Evolutionary conservation across 2,329 filamentous ascomycete species (phyloP).

Genomic region (Aspergillus phoenicis): DNA sequence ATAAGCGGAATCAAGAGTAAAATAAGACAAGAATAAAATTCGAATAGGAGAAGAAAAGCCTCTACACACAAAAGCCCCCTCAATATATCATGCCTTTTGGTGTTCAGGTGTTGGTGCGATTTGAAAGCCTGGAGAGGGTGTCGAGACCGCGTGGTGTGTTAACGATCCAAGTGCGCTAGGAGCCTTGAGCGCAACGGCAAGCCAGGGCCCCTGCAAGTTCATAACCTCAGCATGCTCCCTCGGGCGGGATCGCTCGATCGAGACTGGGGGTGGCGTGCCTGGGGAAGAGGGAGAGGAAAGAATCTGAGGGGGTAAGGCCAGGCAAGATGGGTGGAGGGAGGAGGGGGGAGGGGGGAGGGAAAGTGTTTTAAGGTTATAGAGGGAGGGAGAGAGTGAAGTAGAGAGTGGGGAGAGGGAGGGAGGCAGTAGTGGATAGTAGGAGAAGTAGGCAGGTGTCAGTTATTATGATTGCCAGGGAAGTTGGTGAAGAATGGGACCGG

Average conservation of each 20-base stretch:
- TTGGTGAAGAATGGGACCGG: slow-evolving; percentile 14
- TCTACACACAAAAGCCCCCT: slow-evolving; percentile 24
- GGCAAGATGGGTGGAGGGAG: slow-evolving; percentile 8
- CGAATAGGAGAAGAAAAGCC: slow-evolving; percentile 19
- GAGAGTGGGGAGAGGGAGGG: slow-evolving; percentile 3
- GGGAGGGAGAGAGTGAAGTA: slow-evolving; percentile 9
- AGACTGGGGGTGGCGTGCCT: slow-evolving; percentile 15
- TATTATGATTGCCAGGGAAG: slow-evolving; percentile 3
- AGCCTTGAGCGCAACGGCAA: slow-evolving; percentile 46
- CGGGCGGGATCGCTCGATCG: slow-evolving; percentile 18
- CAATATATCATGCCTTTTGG: slow-evolving; percentile 35
- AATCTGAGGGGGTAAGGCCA: slow-evolving; percentile 6
- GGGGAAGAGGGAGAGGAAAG: neutral
- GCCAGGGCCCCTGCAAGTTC: slow-evolving; percentile 41
- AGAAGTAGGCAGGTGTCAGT: neutral
- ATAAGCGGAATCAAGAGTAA: slow-evolving; percentile 18
- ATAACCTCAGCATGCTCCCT: slow-evolving; percentile 45
- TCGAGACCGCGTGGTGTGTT: slow-evolving; percentile 25
- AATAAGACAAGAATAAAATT: slow-evolving; percentile 18
- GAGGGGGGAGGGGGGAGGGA: slow-evolving; percentile 5
- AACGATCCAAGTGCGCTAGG: slow-evolving; percentile 38
- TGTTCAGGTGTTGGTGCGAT: slow-evolving; percentile 20
- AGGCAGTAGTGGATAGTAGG: neutral
- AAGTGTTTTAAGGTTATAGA: neutral
- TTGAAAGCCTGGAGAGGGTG: slow-evolving; percentile 26